These are phyloP conservation scores for Punctularia strigosozonata DNA, from an alignment of 768 basidiomycete genomes.

Conservation along the genomic window DNA sequence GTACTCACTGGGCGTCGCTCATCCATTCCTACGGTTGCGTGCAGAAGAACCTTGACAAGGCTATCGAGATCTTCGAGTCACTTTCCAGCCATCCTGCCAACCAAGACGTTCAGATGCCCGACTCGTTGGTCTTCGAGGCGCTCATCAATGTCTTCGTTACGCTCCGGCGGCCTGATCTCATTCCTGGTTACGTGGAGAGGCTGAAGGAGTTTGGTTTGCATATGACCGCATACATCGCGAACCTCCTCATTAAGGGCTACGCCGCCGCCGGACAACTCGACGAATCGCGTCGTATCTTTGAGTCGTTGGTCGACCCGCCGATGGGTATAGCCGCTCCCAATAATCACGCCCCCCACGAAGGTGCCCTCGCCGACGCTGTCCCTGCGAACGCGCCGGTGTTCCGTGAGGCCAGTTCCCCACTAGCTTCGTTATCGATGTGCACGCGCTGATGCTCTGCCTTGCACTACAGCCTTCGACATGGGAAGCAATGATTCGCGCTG, in stretches of 20 bases:
- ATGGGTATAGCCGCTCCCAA: conserved; percentile 79
- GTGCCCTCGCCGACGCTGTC: conserved; percentile 23
- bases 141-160: conserved; percentile 79
- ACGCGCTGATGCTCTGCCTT: conserved; percentile 1
- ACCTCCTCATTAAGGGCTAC: conserved; percentile 66
- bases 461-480: conserved; percentile 69
- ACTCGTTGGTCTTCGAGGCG: conserved; percentile 84
- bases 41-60: conserved; percentile 63
- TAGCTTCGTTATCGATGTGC: background rate
- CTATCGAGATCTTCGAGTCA: conserved; percentile 66
- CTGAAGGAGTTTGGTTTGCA: conserved; percentile 57
- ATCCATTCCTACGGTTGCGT: conserved; percentile 86
- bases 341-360: conserved; percentile 72
- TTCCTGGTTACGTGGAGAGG: conserved; percentile 52
- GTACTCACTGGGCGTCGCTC: conserved; percentile 70
- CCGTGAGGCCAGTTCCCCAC: conserved; percentile 51
- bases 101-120: conserved; percentile 35
- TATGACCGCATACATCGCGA: conserved; percentile 93
- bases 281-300: conserved; percentile 68
- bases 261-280: conserved; percentile 60
- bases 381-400: conserved; percentile 52
- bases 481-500: conserved; percentile 92
- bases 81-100: conserved; percentile 39
- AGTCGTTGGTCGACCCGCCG: conserved; percentile 66
- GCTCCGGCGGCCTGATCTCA: conserved; percentile 66